These are phyloP conservation scores for Monilinia laxa DNA, from an alignment of 2,329 filamentous ascomycete species.

Conservation along the genomic window DNA sequence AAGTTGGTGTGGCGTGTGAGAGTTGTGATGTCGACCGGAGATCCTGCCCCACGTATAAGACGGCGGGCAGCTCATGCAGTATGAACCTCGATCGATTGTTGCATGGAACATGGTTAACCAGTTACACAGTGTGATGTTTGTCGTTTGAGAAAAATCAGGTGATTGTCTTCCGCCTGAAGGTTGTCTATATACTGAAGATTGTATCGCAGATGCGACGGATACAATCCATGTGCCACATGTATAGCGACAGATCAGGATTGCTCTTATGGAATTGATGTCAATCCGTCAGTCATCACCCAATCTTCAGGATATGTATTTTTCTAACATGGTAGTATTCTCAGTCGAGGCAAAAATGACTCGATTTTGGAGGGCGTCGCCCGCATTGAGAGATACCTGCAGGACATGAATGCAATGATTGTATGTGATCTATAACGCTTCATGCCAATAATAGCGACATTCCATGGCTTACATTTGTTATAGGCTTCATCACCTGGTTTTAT, in stretches of 20 bases:
- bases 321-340: constrained; percentile 27
- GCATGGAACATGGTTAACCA: constrained; percentile 8
- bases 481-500: constrained; percentile 10
- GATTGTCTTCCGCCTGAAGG: constrained; percentile 23
- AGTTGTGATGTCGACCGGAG: constrained; percentile 14
- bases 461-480: constrained; percentile 8
- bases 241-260: constrained; percentile 35
- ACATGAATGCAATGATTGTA: constrained; percentile 42
- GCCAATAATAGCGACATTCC: not conserved
- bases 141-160: constrained; percentile 50
- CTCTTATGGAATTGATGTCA: constrained; percentile 38
- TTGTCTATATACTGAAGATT: not conserved
- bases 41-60: constrained; percentile 14
- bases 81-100: constrained; percentile 12
- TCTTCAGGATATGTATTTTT: not conserved
- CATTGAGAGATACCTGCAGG: constrained; percentile 48
- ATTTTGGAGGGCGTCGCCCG: constrained; percentile 52
- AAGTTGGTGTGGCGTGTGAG: not conserved
- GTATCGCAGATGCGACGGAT: constrained; percentile 48
- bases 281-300: constrained; percentile 30
- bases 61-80: constrained; percentile 37
- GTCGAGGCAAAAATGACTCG: constrained; percentile 51
- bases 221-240: constrained; percentile 44
- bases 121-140: constrained; percentile 49
- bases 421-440: not conserved